phyloP scores from a whole-genome alignment of 2,329 filamentous ascomycete genomes.

The Alternaria brassicicola region DNA sequence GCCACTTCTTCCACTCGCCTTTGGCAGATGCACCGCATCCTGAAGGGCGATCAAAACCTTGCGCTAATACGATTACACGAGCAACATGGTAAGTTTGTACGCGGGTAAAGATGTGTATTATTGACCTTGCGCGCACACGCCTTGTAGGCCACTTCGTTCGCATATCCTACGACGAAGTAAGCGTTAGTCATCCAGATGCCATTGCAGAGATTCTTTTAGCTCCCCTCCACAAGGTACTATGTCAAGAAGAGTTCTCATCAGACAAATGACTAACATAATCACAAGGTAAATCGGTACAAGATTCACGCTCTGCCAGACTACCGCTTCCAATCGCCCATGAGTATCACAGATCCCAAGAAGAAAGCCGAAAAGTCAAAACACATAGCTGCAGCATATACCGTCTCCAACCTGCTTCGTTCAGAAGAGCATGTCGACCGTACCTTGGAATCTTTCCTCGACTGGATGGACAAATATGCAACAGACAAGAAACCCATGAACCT shows the following conservation, averaged over 20 bases:
- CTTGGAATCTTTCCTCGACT: not conserved
- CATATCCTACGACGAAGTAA: constrained; percentile 54
- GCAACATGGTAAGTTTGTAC: constrained; percentile 44
- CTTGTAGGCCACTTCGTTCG: constrained; percentile 48
- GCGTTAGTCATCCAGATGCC: constrained; percentile 52
- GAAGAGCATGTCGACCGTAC: constrained; percentile 35
- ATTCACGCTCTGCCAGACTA: constrained; percentile 50
- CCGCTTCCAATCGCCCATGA: constrained; percentile 51
- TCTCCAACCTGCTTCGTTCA: constrained; percentile 34
- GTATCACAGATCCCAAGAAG: constrained; percentile 44
- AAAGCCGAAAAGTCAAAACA: constrained; percentile 36
- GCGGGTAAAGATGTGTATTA: not conserved
- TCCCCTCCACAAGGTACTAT: constrained; percentile 41
- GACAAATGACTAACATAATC: not conserved
- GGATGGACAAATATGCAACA: not conserved
- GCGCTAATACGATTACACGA: constrained; percentile 44
- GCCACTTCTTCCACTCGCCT: constrained; percentile 47
- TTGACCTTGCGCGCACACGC: constrained; percentile 23
- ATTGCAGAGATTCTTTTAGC: constrained; percentile 47
- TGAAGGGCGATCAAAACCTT: constrained; percentile 48
- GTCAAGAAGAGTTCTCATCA: not conserved
- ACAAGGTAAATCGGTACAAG: constrained; percentile 42
- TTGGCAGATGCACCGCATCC: constrained; percentile 49
- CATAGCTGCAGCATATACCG: constrained; percentile 27
- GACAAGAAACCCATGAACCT: not conserved